These are phyloP conservation scores for Psilocybe cubensis DNA, from an alignment of 768 basidiomycete genomes.

Conservation along the genomic window DNA sequence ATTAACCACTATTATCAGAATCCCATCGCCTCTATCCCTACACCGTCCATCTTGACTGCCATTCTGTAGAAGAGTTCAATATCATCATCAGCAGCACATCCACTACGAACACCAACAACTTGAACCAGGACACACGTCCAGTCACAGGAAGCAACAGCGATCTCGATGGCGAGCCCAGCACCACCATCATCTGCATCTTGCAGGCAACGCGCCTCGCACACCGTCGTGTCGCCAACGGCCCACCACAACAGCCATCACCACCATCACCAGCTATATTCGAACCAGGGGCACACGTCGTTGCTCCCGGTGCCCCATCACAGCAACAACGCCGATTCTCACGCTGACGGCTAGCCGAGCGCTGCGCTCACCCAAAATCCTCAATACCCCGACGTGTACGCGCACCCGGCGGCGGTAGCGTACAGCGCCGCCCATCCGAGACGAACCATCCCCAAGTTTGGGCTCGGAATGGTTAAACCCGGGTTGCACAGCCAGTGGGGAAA, in stretches of 20 bases:
- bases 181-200: conserved; percentile 19
- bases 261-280: conserved; percentile 26
- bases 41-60: too few relatives aligned
- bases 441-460: conserved; percentile 91
- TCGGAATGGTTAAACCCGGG: conserved; percentile 98
- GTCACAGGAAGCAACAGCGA: too few relatives aligned
- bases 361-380: background rate
- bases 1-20: too few relatives aligned
- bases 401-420: conserved; percentile 83
- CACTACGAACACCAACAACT: too few relatives aligned
- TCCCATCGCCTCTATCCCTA: too few relatives aligned
- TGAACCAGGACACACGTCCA: too few relatives aligned
- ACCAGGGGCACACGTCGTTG: conserved; percentile 27
- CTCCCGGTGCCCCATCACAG: too few relatives aligned
- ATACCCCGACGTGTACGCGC: conserved; percentile 68
- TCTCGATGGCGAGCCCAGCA: too few relatives aligned
- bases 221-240: conserved; percentile 54
- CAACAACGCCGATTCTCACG: too few relatives aligned
- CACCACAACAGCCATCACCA: conserved; percentile 32
- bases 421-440: conserved; percentile 80
- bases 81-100: too few relatives aligned
- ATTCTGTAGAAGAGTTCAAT: too few relatives aligned
- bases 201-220: conserved; percentile 76
- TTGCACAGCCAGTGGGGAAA: conserved; percentile 92
- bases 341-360: conserved; percentile 26